Percentiles rank a stretch among this genome's conserved stretches.
phyloP scores from a whole-genome alignment of 306 rosid species.

The Spatholobus suberectus region DNA sequence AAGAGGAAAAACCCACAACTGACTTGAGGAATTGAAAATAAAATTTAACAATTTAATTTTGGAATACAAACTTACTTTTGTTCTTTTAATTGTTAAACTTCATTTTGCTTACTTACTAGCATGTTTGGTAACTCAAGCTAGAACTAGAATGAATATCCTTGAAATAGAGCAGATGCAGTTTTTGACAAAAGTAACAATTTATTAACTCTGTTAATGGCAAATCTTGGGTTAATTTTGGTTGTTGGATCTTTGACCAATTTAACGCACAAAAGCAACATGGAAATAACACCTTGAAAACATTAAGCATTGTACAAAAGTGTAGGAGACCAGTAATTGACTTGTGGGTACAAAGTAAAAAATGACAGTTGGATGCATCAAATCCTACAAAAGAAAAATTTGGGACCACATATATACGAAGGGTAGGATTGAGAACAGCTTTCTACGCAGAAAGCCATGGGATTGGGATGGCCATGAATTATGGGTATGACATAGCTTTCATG shows the following conservation, averaged over 20 bases:
- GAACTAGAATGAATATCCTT: background rate
- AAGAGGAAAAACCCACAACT: background rate
- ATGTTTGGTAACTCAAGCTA: background rate
- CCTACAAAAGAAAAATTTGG: slow-evolving; percentile 16
- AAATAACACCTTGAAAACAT: background rate
- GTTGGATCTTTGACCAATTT: background rate
- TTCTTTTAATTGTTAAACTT: background rate
- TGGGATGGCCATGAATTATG: slow-evolving; percentile 8
- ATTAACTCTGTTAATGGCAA: background rate
- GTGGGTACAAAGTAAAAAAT: background rate
- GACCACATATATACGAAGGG: slow-evolving; percentile 38
- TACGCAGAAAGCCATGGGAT: slow-evolving; percentile 15
- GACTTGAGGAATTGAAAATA: background rate
- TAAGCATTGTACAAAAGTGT: background rate
- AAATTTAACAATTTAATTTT: background rate
- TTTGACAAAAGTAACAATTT: background rate
- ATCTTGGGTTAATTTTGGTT: background rate
- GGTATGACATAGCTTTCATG: slow-evolving; percentile 40
- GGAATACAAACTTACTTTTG: background rate
- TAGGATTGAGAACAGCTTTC: background rate
- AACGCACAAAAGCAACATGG: background rate
- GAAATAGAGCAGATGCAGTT: background rate
- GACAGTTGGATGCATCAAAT: slow-evolving; percentile 27
- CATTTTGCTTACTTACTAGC: background rate
- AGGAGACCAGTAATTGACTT: background rate